A percentile compares a stretch with the other conserved stretches of the same genome.
phyloP scores from a whole-genome alignment of 345 rosid species.

The Eucalyptus erythrocorys region DNA sequence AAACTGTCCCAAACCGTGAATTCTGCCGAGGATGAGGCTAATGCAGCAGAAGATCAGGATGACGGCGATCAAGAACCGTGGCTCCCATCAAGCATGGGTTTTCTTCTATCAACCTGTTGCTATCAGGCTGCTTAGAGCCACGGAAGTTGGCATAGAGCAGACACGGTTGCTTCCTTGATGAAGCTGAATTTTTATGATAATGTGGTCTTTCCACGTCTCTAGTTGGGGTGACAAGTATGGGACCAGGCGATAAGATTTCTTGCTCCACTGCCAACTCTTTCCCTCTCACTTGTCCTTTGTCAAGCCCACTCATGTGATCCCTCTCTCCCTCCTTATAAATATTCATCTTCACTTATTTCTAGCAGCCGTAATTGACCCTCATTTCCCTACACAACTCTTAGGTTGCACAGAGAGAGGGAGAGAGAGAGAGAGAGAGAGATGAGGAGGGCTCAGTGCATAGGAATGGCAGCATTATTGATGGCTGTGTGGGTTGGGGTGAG shows the following conservation, averaged over 20 bases:
- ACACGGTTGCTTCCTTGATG: background rate
- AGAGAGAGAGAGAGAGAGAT: background rate
- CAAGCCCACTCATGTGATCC: background rate
- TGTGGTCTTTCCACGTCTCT: background rate
- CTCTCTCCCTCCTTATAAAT: background rate
- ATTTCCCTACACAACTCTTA: background rate
- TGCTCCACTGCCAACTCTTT: background rate
- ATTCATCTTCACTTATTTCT: background rate
- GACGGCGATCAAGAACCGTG: background rate
- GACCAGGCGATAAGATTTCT: background rate
- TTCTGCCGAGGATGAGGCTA: background rate
- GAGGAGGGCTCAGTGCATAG: background rate
- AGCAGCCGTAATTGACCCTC: background rate
- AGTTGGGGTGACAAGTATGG: background rate
- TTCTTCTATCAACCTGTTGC: background rate
- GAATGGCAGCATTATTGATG: background rate
- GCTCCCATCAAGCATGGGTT: background rate
- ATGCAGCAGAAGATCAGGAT: background rate
- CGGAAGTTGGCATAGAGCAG: background rate
- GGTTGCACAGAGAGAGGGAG: background rate
- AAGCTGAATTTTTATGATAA: background rate
- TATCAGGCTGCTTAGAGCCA: background rate
- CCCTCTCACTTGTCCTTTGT: background rate
- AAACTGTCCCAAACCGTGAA: background rate
- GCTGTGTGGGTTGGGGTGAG: background rate